A percentile compares a stretch with the other conserved stretches of the same genome.
Evolutionary conservation across 495 filamentous ascomycete genomes (phyloP).

Genomic region (Oidiodendron maius): DNA sequence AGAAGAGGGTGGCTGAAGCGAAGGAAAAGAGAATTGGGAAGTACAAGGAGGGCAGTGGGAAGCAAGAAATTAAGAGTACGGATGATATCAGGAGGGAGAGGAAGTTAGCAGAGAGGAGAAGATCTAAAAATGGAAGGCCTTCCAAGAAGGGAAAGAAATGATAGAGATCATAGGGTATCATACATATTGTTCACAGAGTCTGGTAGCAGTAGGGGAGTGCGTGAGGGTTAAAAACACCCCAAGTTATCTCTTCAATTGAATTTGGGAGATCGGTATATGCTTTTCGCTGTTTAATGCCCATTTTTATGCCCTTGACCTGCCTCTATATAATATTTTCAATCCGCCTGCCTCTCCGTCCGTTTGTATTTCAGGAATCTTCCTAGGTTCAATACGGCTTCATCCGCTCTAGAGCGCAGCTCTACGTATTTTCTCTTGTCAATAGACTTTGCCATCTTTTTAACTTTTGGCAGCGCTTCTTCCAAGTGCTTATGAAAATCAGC

Average conservation of each 20-base stretch:
- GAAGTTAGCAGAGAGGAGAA: conserved; percentile 65
- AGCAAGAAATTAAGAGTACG: conserved; percentile 71
- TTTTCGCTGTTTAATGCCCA: no score
- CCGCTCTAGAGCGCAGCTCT: conserved; percentile 46
- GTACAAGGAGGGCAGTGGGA: conserved; percentile 60
- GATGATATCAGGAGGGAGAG: conserved; percentile 83
- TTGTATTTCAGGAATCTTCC: conserved; percentile 55
- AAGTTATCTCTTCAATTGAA: no score
- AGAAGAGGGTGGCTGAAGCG: conserved; percentile 83
- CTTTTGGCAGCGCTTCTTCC: conserved; percentile 40
- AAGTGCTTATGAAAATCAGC: conserved; percentile 52
- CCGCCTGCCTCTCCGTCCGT: conserved; percentile 34
- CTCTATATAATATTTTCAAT: background rate
- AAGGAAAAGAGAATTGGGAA: conserved; percentile 74
- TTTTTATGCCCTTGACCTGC: no score
- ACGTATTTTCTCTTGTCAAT: conserved; percentile 48
- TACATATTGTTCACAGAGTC: no score
- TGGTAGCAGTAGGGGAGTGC: no score
- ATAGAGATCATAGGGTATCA: no score
- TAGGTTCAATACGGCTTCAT: conserved; percentile 52
- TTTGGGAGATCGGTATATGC: no score
- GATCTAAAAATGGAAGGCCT: conserved; percentile 88
- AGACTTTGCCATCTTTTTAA: conserved; percentile 44
- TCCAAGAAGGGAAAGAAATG: conserved; percentile 45
- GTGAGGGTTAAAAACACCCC: no score